These are phyloP conservation scores for Pseudogymnoascus destructans DNA, from an alignment of 2,329 filamentous ascomycete genomes.

Conservation along the genomic window DNA sequence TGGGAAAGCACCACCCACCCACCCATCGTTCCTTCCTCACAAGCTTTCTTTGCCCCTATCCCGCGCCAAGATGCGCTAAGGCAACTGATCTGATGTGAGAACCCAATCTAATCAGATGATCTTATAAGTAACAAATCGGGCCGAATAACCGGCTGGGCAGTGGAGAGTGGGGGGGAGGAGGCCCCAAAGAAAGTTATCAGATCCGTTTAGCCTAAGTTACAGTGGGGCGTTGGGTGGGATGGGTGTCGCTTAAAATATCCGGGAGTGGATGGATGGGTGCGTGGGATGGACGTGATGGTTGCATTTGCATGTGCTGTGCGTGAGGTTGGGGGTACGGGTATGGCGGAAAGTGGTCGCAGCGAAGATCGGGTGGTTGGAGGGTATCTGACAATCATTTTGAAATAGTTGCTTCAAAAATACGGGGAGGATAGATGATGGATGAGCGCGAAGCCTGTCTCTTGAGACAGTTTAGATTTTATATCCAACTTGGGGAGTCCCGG, in stretches of 20 bases:
- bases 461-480: not conserved
- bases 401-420: not conserved
- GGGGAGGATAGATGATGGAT: not conserved
- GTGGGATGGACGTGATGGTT: not conserved
- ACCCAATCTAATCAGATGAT: conserved; percentile 8
- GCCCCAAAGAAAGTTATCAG: conserved; percentile 2
- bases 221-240: not conserved
- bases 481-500: not conserved
- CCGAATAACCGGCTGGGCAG: not conserved
- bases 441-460: not conserved
- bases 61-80: not conserved
- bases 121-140: not conserved
- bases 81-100: not conserved
- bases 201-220: not conserved
- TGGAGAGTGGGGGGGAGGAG: not conserved
- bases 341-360: not conserved
- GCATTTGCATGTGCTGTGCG: conserved; percentile 8
- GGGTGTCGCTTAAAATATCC: conserved; percentile 2
- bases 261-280: conserved; percentile 2
- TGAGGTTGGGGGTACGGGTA: not conserved
- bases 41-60: not conserved
- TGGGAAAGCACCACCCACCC: not conserved
- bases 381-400: not conserved
- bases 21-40: not conserved
- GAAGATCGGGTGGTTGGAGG: not conserved